Percentiles rank a stretch among this genome's conserved stretches.
Conservation (phyloP, 345 rosid species). For the Psidium friedrichsthalianum region DNA sequence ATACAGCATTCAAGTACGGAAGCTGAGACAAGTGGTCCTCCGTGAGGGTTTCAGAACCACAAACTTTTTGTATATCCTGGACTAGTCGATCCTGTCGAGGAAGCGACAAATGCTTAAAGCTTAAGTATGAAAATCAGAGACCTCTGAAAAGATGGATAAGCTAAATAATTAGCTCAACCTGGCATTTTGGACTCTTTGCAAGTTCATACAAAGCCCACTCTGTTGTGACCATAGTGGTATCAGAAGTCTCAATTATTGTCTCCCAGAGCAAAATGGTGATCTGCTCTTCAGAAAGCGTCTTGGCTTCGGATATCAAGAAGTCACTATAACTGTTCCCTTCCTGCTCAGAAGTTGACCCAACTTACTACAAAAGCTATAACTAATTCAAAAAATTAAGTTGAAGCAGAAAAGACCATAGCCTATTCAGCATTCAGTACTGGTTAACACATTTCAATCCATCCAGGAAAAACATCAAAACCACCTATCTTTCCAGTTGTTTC, state of each 20-base stretch:
- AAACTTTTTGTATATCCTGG: conserved; percentile 31
- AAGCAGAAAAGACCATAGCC: background rate
- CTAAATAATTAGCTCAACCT: conserved; percentile 19
- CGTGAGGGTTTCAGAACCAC: conserved; percentile 43
- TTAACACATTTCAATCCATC: background rate
- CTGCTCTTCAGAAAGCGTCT: conserved; percentile 51
- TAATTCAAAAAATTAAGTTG: background rate
- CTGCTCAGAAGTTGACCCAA: conserved; percentile 15
- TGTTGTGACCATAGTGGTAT: conserved; percentile 67
- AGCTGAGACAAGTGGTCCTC: conserved; percentile 53
- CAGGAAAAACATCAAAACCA: background rate
- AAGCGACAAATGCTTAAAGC: background rate
- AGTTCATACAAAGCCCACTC: conserved; percentile 95
- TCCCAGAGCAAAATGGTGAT: conserved; percentile 69
- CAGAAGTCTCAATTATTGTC: conserved; percentile 58
- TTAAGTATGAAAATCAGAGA: no score
- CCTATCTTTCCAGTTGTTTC: background rate
- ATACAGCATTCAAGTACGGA: conserved; percentile 53
- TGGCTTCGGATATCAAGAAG: conserved; percentile 48
- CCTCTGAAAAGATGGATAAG: background rate
- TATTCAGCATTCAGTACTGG: background rate
- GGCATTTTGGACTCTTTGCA: conserved; percentile 44
- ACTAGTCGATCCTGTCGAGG: conserved; percentile 34
- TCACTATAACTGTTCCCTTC: conserved; percentile 41
- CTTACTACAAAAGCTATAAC: background rate